A percentile compares a stretch with the other conserved stretches of the same genome.
phyloP scores from a whole-genome alignment of 495 filamentous ascomycete species.

The Cryomyces antarcticus region DNA sequence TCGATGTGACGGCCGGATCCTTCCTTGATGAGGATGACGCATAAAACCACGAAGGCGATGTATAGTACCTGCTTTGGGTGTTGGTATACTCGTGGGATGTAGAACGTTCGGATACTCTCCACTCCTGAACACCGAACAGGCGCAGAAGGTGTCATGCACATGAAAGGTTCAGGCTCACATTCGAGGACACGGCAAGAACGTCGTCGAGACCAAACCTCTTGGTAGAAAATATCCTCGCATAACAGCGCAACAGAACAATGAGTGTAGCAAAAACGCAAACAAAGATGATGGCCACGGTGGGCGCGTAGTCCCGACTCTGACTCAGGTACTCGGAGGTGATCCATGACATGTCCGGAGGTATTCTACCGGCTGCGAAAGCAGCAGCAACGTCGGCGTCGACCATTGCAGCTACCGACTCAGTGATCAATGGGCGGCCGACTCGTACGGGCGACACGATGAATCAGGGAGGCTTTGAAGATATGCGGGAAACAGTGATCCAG shows the following conservation, averaged over 20 bases:
- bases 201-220: too few species aligned
- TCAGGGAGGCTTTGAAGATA: too few species aligned
- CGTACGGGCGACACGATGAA: too few species aligned
- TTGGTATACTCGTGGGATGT: background rate
- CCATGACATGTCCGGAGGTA: background rate
- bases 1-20: too few species aligned
- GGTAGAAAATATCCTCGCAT: constrained; percentile 11
- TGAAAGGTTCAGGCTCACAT: background rate
- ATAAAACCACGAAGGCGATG: constrained; percentile 20
- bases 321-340: constrained; percentile 21
- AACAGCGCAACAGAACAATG: constrained; percentile 16
- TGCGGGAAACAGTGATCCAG: too few species aligned
- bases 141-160: too few species aligned
- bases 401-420: background rate
- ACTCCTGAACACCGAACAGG: too few species aligned
- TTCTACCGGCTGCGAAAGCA: background rate
- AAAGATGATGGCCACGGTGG: constrained; percentile 23
- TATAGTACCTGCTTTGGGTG: constrained; percentile 19
- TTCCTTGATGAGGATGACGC: constrained; percentile 20
- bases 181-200: too few species aligned
- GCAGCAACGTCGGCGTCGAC: background rate
- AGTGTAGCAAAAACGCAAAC: constrained; percentile 17
- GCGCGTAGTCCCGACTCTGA: constrained; percentile 18
- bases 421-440: too few species aligned
- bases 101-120: too few species aligned